Evolutionary conservation across 2,329 filamentous ascomycete species (phyloP).

Genomic region (Fusarium irregulare): DNA sequence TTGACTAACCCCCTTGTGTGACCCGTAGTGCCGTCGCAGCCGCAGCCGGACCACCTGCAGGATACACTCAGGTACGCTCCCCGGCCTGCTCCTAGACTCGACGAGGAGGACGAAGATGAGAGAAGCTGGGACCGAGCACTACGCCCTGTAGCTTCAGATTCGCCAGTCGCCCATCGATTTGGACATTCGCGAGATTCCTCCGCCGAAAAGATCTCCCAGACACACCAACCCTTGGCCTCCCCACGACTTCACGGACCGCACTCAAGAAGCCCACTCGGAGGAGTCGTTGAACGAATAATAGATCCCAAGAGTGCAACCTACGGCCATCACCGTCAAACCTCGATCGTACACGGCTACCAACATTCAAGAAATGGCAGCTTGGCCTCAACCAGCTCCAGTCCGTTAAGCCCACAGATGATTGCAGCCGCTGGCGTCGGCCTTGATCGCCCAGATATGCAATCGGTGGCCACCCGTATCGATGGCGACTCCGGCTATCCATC

Average conservation of each 20-base stretch:
- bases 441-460: constrained; percentile 64
- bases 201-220: constrained; percentile 62
- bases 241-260: constrained; percentile 56
- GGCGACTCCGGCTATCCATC: constrained; percentile 53
- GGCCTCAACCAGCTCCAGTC: constrained; percentile 82
- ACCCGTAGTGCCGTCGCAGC: constrained; percentile 67
- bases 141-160: constrained; percentile 58
- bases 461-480: constrained; percentile 58
- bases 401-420: constrained; percentile 88
- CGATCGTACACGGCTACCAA: constrained; percentile 95
- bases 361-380: constrained; percentile 92
- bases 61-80: constrained; percentile 65
- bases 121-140: constrained; percentile 64
- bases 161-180: constrained; percentile 54
- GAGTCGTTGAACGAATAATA: constrained; percentile 62
- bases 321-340: constrained; percentile 95
- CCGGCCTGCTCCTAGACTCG: constrained; percentile 62
- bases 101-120: constrained; percentile 65
- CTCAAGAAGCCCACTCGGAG: constrained; percentile 56
- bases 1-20: constrained; percentile 44
- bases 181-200: constrained; percentile 70
- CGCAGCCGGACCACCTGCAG: constrained; percentile 66
- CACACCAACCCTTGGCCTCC: constrained; percentile 48
- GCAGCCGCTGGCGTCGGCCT: constrained; percentile 71
- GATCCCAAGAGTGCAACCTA: constrained; percentile 69